Base-by-base conservation (phyloP, 257 asterid species). In the Solanum medicagineum region DNA sequence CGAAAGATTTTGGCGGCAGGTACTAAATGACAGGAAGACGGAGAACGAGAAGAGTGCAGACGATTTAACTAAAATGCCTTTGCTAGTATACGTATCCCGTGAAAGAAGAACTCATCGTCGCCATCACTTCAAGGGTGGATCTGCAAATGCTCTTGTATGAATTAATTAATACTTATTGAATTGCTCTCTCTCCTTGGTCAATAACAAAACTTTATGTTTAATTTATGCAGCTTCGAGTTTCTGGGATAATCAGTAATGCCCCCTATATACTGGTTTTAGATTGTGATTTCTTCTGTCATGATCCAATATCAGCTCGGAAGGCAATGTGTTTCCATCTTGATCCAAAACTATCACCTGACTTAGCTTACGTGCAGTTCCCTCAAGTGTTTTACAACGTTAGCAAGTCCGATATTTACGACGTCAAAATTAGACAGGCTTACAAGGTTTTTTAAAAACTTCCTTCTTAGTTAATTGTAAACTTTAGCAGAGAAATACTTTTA, bases 231-330 rank as follows among this genome's bases (percentile, higher is more conserved):
- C 93, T 91, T 84, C 88, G 91, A 87, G 96, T 94, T 26, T 94
- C 98, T 5, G 97, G 95, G 75, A 53, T 93, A 60, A 91, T 93
- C 92, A 94, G 97, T 90, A 94, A 94, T 86, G 98, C 92, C 0
- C 97, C 94, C 5, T 92, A 90, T 65, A 74, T 90, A 24, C 86
- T 94, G 84, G 91, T 88, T 65, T 47, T 92, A 88, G 94, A 92
- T 85, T 90, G 94, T 83, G 94, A 92, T 85, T 88, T 89, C 88
- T 91, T 89, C 75, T 92, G 93, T 87, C 62, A 90, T 20, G 92
- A 92, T 80, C 93, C 94, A 8, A 60, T 91, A 10, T 89, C 92
- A 22, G 91, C 91, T 29, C 89, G 93, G 62, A 92, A 92, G 47
- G 93, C 94, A 40, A 88, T 92, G 93, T 92, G 94, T 86, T 90